Conservation (phyloP, 2,329 filamentous ascomycete genomes). For the Curvularia sp. region DNA sequence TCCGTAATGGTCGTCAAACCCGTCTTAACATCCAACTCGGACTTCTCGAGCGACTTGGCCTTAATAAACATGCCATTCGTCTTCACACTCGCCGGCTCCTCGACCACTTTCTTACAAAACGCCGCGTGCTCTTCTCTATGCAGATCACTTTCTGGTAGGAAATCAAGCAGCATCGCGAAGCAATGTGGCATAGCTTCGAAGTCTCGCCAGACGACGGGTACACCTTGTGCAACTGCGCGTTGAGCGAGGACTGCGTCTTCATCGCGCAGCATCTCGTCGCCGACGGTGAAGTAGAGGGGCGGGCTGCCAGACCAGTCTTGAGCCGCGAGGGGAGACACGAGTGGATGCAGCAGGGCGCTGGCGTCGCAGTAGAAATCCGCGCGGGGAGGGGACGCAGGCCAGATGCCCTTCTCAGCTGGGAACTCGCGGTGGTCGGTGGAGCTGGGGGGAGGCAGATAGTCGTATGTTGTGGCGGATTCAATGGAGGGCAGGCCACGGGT, state of each 20-base stretch:
- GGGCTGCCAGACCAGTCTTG: slow-evolving; percentile 67
- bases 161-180: slow-evolving; percentile 59
- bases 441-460: slow-evolving; percentile 66
- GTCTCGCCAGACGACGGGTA: slow-evolving; percentile 70
- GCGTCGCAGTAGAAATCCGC: slow-evolving; percentile 58
- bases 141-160: slow-evolving; percentile 33
- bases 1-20: slow-evolving; percentile 41
- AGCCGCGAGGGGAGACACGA: slow-evolving; percentile 68
- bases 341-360: slow-evolving; percentile 64
- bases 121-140: slow-evolving; percentile 49
- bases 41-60: slow-evolving; percentile 42
- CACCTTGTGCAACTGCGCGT: slow-evolving; percentile 63
- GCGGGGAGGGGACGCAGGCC: slow-evolving; percentile 56
- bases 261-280: slow-evolving; percentile 75
- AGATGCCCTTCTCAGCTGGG: slow-evolving; percentile 56
- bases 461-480: slow-evolving; percentile 61
- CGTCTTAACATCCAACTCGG: slow-evolving; percentile 32
- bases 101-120: slow-evolving; percentile 43
- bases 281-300: slow-evolving; percentile 72
- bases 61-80: slow-evolving; percentile 36
- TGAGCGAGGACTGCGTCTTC: slow-evolving; percentile 68
- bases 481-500: slow-evolving; percentile 68
- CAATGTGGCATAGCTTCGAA: slow-evolving; percentile 84
- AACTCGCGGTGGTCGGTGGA: slow-evolving; percentile 46
- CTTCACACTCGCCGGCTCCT: slow-evolving; percentile 23